Evolutionary conservation across 352 stramenopile species (phyloP).

Genomic region (Pythium chondricola): DNA sequence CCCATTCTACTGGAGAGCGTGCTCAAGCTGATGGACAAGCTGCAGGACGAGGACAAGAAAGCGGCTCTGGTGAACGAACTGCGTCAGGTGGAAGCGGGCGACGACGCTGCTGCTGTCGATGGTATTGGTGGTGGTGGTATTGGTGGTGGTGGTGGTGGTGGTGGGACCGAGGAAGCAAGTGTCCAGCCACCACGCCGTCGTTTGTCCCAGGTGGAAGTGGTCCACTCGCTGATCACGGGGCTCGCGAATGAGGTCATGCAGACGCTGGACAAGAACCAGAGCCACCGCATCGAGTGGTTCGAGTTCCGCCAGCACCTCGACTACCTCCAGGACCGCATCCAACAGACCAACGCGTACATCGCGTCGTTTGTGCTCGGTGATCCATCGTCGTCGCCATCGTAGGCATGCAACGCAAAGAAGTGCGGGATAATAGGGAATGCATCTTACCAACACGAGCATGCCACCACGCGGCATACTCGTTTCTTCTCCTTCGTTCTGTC

Average conservation of each 20-base stretch:
- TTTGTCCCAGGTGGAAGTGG: constrained; percentile 23
- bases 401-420: background rate
- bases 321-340: constrained; percentile 49
- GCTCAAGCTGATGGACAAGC: constrained; percentile 1
- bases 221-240: constrained; percentile 33
- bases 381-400: background rate
- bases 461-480: too few species aligned
- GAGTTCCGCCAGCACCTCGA: constrained; percentile 72
- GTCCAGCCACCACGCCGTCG: too few species aligned
- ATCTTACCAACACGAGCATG: too few species aligned
- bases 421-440: background rate
- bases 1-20: constrained; percentile 32
- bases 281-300: constrained; percentile 60
- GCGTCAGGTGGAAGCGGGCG: background rate
- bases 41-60: background rate
- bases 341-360: constrained; percentile 51
- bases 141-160: background rate
- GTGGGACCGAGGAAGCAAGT: background rate
- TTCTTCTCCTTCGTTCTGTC: constrained; percentile 1
- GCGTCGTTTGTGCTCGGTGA: constrained; percentile 7
- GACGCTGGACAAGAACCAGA: constrained; percentile 50
- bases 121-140: too few species aligned
- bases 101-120: background rate
- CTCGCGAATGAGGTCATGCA: constrained; percentile 56
- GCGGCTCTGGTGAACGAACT: background rate